Conservation (phyloP, 768 basidiomycete species). For the Collybia sordida region DNA sequence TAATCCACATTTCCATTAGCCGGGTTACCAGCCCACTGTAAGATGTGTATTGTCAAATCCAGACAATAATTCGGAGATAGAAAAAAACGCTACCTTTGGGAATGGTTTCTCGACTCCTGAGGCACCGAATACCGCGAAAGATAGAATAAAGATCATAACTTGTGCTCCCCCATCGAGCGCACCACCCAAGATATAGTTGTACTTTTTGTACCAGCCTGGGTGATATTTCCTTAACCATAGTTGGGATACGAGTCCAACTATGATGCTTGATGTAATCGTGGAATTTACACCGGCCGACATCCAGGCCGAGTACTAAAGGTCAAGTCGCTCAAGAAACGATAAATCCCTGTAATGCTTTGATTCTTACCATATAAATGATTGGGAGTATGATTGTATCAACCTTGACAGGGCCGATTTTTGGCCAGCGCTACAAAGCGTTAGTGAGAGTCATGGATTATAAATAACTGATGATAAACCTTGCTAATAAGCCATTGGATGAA, state of each 20-base stretch:
- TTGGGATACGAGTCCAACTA: constrained; percentile 59
- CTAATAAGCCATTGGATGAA: constrained; percentile 53
- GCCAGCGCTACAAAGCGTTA: constrained; percentile 43
- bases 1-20: constrained; percentile 52
- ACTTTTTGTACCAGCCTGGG: constrained; percentile 67
- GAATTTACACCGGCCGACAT: constrained; percentile 59
- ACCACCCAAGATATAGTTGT: constrained; percentile 68
- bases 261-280: constrained; percentile 41
- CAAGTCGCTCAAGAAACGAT: background rate
- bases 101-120: constrained; percentile 48
- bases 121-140: constrained; percentile 66
- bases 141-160: constrained; percentile 62
- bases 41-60: constrained; percentile 5
- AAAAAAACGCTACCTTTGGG: constrained; percentile 35
- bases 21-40: constrained; percentile 57
- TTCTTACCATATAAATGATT: constrained; percentile 49
- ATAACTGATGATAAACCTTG: constrained; percentile 33
- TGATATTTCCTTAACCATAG: constrained; percentile 55
- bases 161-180: constrained; percentile 67
- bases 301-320: constrained; percentile 35
- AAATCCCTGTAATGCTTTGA: background rate
- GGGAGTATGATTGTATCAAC: constrained; percentile 54
- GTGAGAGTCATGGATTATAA: too few relatives aligned
- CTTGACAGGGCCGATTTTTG: constrained; percentile 50
- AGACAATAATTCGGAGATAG: background rate